Evolutionary conservation across 2,329 filamentous ascomycete species (phyloP).

Genomic region (Venturia asperata): DNA sequence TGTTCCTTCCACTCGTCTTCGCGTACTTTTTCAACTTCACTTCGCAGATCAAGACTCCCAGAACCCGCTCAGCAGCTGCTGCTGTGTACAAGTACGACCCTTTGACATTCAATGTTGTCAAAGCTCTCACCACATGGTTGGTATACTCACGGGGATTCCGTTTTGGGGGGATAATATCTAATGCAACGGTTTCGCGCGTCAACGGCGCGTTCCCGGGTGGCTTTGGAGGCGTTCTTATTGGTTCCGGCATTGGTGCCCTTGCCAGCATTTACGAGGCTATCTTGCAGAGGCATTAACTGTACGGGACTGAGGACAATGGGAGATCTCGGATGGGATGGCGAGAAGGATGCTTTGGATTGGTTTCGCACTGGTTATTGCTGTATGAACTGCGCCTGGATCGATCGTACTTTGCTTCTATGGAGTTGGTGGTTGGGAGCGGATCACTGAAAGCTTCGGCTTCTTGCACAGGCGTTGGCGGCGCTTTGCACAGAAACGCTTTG

Average conservation of each 20-base stretch:
- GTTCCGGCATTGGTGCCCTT: conserved; percentile 59
- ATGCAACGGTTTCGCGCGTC: conserved; percentile 55
- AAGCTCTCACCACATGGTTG: conserved; percentile 73
- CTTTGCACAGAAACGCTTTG: neutral
- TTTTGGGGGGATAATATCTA: conserved; percentile 55
- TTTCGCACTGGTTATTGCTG: neutral
- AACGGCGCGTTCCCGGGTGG: conserved; percentile 63
- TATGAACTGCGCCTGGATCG: neutral
- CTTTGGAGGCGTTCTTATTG: conserved; percentile 62
- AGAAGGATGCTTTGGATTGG: neutral
- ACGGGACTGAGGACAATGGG: neutral
- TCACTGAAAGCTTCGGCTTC: conserved; percentile 1
- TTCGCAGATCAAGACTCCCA: conserved; percentile 35
- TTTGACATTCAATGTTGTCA: conserved; percentile 81
- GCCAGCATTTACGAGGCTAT: conserved; percentile 72
- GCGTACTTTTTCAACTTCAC: conserved; percentile 92
- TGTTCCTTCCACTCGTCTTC: conserved; percentile 60
- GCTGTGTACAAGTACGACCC: conserved; percentile 65
- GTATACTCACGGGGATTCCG: conserved; percentile 65
- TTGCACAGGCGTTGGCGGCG: neutral
- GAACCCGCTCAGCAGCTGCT: neutral
- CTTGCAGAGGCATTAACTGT: conserved; percentile 45
- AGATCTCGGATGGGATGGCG: neutral
- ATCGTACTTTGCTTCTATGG: neutral
- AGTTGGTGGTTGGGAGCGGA: conserved; percentile 1